Evolutionary conservation across 2,329 filamentous ascomycete genomes (phyloP).

Genomic region (Tolypocladium pustulatum): DNA sequence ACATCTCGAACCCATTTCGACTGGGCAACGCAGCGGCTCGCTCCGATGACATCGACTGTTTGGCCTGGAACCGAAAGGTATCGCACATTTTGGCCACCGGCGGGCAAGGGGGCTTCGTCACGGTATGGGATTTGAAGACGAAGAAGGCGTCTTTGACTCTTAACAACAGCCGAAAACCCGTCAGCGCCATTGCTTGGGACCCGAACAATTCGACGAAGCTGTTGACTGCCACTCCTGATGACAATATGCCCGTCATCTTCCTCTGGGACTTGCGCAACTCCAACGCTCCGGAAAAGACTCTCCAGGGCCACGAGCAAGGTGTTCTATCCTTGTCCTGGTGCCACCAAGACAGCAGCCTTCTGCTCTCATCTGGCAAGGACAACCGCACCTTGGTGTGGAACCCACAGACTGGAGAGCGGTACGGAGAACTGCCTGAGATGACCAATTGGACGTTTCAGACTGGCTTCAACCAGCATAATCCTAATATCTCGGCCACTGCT

Average conservation of each 20-base stretch:
- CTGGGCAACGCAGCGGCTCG: constrained; percentile 80
- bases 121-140: constrained; percentile 95
- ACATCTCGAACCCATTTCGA: constrained; percentile 77
- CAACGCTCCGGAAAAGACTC: constrained; percentile 79
- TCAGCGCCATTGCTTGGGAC: constrained; percentile 95
- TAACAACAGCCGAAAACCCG: constrained; percentile 89
- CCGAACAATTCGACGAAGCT: constrained; percentile 92
- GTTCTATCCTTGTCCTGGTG: constrained; percentile 95
- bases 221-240: constrained; percentile 82
- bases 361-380: constrained; percentile 93
- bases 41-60: constrained; percentile 87
- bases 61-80: constrained; percentile 98
- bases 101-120: constrained; percentile 87
- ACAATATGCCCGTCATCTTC: constrained; percentile 77
- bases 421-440: constrained; percentile 90
- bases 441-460: constrained; percentile 99
- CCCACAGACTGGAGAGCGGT: constrained; percentile 75
- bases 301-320: constrained; percentile 89
- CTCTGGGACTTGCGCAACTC: constrained; percentile 96
- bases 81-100: constrained; percentile 93
- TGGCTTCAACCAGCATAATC: constrained; percentile 87
- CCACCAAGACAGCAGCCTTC: constrained; percentile 73
- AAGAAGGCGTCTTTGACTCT: constrained; percentile 95
- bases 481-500: constrained; percentile 83
- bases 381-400: constrained; percentile 96